Evolutionary conservation across 2,329 filamentous ascomycete genomes (phyloP), one percentile per base, ranked within the genome.

Genomic region (Pezicula rhizophila): DNA sequence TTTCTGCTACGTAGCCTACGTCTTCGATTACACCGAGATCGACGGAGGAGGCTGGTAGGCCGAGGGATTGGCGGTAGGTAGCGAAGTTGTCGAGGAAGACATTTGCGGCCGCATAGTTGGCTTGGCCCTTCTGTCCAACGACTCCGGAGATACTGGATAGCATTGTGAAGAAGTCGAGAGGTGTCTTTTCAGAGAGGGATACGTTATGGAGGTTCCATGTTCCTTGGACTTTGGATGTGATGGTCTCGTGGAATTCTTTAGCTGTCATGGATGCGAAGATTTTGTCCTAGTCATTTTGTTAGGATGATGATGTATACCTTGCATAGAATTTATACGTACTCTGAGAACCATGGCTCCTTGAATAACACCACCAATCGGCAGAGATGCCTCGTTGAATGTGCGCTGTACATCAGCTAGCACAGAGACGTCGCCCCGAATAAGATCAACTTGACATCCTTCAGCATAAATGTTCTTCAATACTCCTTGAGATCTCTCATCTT

Each of bases 21-120:
- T 66, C 70, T 4, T 64, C 64, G 14, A 83, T 70, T 1, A 72
- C 70, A 0, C 76, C 76, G 8, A 83, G 62, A 55, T 82, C 74
- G 1, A 84, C 63, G 0, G 70, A 70, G 0, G 70, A 64, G 28
- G 72, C 73, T 3, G 70, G 63, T 2, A 74, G 61, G 3, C 72
- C 70, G 34, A 60, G 61, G 1, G 56, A 57, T 0, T 63, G 62
- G 2, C 74, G 68, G 51, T 71, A 64, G 17, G 64, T 61, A 0
- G 62, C 64, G 43, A 74, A 67, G 2, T 66, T 59, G 41, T 75
- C 69, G 2, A 75, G 61, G 63, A 72, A 77, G 35, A 67, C 67
- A 56, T 78, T 77, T 26, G 69, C 75, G 0, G 73, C 71, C 2
- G 70, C 67, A 57, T 82, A 82, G 3, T 76, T 74, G 5, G 75